Evolutionary conservation across 1,284 basidiomycete species (phyloP), one percentile per base, ranked within the genome.

Genomic region (Puccinia novopanici): DNA sequence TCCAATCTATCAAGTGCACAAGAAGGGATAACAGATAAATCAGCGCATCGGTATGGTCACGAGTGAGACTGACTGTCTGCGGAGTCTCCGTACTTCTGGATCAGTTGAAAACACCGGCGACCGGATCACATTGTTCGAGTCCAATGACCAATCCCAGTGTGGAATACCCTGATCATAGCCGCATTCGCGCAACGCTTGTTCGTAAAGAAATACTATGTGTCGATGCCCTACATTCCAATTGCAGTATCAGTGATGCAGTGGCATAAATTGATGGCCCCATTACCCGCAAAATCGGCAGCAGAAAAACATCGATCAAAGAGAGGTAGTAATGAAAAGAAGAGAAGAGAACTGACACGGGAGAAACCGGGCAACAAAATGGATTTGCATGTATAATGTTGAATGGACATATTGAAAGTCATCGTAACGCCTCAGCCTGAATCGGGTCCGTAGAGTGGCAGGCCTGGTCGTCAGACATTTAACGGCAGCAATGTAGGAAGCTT

Each of bases 321-420:
- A 22, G 34, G 34, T 68, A 48, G 22, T 48, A 40, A 68, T 9
- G 4, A 45, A 68, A 42, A 40, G 22, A 40, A 24, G 8, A 52
- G 40, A 52, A 24, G 10, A n/a, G 24, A 55, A 63, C 77, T 50
- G 34, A 79, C 77, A 79, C 13, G 67, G 65, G 42, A 79, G 67
- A 61, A 79, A 79, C 45, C 67, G 50, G 42, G 77, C 77, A 17
- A 72, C 68, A 34, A 79, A 79, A 72, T 79, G 77, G 40, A 72
- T 48, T 42, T 71, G 45, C 24, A 52, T 50, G 19, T 72, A 57
- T 50, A 72, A 37, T n/a, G 52, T 72, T 17, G 68, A 72, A 72
- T 79, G 77, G 52, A 79, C 68, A 48, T 79, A 79, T 61, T 72
- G 54, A 37, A 79, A 79, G 55, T 79, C 77, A 72, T 79, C 77